Evolutionary conservation across 129 eudicot genomes (phyloP), one percentile per base, ranked within the genome.

Genomic region (Helianthus annuus): DNA sequence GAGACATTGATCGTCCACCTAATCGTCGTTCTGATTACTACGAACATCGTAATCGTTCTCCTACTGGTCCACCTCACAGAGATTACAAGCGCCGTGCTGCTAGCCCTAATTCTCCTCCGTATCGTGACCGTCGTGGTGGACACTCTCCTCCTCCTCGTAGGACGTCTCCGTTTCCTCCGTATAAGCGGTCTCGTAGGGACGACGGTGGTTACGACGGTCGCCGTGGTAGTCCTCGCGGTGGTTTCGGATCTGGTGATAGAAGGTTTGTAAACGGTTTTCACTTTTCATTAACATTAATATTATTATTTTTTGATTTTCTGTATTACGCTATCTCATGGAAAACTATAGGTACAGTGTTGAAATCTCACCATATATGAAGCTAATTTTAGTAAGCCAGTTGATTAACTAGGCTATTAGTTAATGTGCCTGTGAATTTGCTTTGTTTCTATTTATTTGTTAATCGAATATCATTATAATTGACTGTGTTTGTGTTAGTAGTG

Each of bases 171-270:
- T 69, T 71, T 62, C 97, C 81, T 15, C 86, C 89, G 22, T 85
- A 78, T 24, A 94, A 94, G 83, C 78, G 94, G 53, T 78, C 78
- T 19, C 82, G 99, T 58, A 84, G 99, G 71, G 99, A 88, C 64
- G 94, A 88, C 56, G 85, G 87, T 27, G 92, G 88, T 0, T 84
- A 64, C 64, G 96, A 84, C 34, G 89, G 89, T 17, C 72, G 97
- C 64, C 85, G 97, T 48, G 94, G 99, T 13, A 90, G 97, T 65
- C 97, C 97, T 12, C 83, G 98, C 56, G 96, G 96, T 65, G 97
- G 97, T 15, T 85, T 76, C 48, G 45, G 45, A 40, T 40, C 45
- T 40, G 45, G 45, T 40, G 45, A 40, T 40, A 6, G 45, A 40
- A 40, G 45, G 45, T 40, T 40, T 40, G 45, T 40, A 40, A 40